These are phyloP conservation scores for Quercus suber DNA, from an alignment of 306 rosid species.

Conservation along the genomic window DNA sequence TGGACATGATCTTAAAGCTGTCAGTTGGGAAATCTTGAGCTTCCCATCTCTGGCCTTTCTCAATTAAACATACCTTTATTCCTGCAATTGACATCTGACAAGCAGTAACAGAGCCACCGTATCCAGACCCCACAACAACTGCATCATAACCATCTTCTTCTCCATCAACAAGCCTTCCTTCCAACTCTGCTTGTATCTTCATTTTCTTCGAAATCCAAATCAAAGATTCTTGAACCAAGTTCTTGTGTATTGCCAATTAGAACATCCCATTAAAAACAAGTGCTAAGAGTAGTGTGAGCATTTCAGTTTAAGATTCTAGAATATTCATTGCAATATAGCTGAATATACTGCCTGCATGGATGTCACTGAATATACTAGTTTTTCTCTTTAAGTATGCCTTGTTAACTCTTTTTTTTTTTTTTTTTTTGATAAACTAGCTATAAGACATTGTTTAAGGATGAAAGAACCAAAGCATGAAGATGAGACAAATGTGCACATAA, in stretches of 20 bases:
- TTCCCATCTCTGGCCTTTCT: slow-evolving; percentile 35
- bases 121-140: slow-evolving; percentile 37
- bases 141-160: slow-evolving; percentile 29
- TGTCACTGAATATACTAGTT: neutral
- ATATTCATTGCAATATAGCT: neutral
- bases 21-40: slow-evolving; percentile 33
- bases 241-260: neutral
- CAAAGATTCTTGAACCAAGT: neutral
- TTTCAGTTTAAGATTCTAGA: neutral
- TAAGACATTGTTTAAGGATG: neutral
- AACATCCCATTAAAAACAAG: neutral
- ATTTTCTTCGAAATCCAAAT: slow-evolving; percentile 1
- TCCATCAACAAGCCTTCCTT: slow-evolving; percentile 13
- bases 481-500: neutral
- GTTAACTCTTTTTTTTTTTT: too few species aligned
- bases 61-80: slow-evolving; percentile 24
- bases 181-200: neutral
- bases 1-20: slow-evolving; percentile 21
- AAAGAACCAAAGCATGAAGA: neutral
- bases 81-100: slow-evolving; percentile 38
- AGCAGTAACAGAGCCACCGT: slow-evolving; percentile 37
- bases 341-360: neutral
- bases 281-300: neutral
- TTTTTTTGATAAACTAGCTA: neutral
- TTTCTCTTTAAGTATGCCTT: neutral